Evolutionary conservation across 1,284 basidiomycete species (phyloP), one percentile per base, ranked within the genome.

Genomic region (Marasmius oreades): DNA sequence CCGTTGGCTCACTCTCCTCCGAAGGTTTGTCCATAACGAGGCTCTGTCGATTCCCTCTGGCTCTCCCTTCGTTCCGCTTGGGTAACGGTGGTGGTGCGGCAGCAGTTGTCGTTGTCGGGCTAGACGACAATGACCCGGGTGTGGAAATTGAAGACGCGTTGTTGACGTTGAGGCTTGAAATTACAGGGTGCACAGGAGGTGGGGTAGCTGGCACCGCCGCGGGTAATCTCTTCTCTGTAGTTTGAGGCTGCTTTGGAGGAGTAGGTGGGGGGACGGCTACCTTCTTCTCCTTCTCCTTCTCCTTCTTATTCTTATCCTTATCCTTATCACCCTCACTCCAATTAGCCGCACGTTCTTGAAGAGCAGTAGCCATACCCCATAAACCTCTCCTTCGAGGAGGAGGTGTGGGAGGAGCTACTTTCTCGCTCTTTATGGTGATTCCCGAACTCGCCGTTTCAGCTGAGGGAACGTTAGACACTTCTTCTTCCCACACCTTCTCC

Each of bases 401-500:
- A 1, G 81, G 81, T 36, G 80, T 64, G 4, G 79, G 77, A 7
- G 79, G 81, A n/a, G n/a, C n/a, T 20, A 42, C 39, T 16, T n/a
- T 42, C 7, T 42, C 39, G 7, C 11, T 7, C 55, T 76, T 78
- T 46, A 64, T 69, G 7, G 3, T 39, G 8, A 52, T 58, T 6
- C 44, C 47, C 11, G 52, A 16, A 18, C 62, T 47, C 23, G 59
- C 43, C 12, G 55, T n/a, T 48, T 67, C 64, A 0, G 70, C 67
- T 3, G 73, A 65, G 7, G 70, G 70, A 39, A 71, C 54, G 39
- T 58, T 62, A n/a, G 76, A 66, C 24, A 79, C 73, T 59, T 89
- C 90, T 62, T 95, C 93, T 57, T 92, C 84, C 89, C 95, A 93
- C 2, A 97, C 75, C 55, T 86, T 88, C 59, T 93, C 90, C 28